Base-by-base conservation (phyloP, 192 early-diverging fungal genomes). In the Diversispora epigaea region DNA sequence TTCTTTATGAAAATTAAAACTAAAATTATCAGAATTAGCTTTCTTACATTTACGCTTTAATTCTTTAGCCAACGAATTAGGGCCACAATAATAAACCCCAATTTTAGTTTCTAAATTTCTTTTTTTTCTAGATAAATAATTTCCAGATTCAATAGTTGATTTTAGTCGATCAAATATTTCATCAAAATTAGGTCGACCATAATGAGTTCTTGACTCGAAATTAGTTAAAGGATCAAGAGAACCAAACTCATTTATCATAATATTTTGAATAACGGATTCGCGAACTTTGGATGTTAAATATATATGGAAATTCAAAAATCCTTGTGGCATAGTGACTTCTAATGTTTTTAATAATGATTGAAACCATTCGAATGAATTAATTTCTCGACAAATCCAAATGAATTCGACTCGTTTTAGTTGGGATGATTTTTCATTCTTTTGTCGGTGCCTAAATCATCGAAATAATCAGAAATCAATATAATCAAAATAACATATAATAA, bases 61-160 rank as follows among this genome's bases (percentile, higher is more conserved):
- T 22, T 78, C 80, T 46, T 86, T 82, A 58, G 87, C 90, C 81
- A 93, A 83, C 0, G 84, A 81, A 46, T 83, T 84, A 19, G 92
- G 92, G 5, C 94, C 94, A 77, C 94, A 95, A 81, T 90, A 93
- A 82, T 93, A 94, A 44, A 95, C 92, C 19, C 92, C 94, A 9
- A 95, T 86, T 50, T 91, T 86, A 0, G 84, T 77, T 2, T 79
- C 69, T 1, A 86, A 77, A 62, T 85, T 83, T 54, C 80, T 80
- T 45, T 76, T 82, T 10, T 83, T 83, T 17, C 77, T 78, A 11
- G 82, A 79, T 72, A 83, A 77, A 50, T 83, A 83, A 3, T 71
- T 79, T 1, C 82, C 82, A 55, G 64, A 60, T 3, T 54, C 68
- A 49, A 83, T 83, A 2, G 77, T 73, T 65, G 75, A 60, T 32